phyloP scores from a whole-genome alignment of 441 rosid genomes.

The Eruca vesicaria region DNA sequence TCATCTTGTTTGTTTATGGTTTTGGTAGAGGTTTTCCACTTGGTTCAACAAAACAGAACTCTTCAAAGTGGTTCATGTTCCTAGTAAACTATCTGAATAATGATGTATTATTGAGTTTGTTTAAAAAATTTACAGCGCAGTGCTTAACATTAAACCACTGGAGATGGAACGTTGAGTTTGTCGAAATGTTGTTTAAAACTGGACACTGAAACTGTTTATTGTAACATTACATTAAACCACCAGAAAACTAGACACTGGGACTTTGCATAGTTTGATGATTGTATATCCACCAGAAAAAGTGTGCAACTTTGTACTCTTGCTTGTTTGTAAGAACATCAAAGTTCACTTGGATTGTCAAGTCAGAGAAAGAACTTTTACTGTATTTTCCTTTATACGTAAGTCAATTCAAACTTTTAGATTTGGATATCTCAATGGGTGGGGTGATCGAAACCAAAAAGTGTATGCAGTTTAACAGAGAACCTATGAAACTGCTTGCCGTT shows the following conservation, averaged over 20 bases:
- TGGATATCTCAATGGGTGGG: conserved; percentile 19
- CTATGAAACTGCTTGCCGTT: conserved; percentile 12
- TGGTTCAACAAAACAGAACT: not conserved
- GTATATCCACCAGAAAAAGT: conserved; percentile 20
- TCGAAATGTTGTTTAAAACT: too few relatives aligned
- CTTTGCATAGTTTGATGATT: conserved; percentile 24
- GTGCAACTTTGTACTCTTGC: conserved; percentile 32
- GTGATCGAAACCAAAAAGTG: conserved; percentile 4
- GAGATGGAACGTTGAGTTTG: too few relatives aligned
- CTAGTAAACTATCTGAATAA: not conserved
- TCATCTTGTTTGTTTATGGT: not conserved
- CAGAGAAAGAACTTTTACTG: not conserved
- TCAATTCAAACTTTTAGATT: conserved; percentile 25
- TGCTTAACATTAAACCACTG: too few relatives aligned
- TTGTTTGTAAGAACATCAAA: conserved; percentile 33
- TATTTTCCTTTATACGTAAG: conserved; percentile 31
- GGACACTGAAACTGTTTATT: too few relatives aligned
- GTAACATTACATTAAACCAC: too few relatives aligned
- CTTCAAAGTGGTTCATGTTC: not conserved
- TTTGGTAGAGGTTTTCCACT: not conserved
- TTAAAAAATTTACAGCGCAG: not conserved
- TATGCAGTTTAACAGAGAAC: not conserved
- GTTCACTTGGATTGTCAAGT: conserved; percentile 30
- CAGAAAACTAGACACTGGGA: too few relatives aligned
- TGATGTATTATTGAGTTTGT: not conserved